These are phyloP conservation scores for Trichoderma harzianum DNA, from an alignment of 2,329 filamentous ascomycete genomes.

Conservation along the genomic window DNA sequence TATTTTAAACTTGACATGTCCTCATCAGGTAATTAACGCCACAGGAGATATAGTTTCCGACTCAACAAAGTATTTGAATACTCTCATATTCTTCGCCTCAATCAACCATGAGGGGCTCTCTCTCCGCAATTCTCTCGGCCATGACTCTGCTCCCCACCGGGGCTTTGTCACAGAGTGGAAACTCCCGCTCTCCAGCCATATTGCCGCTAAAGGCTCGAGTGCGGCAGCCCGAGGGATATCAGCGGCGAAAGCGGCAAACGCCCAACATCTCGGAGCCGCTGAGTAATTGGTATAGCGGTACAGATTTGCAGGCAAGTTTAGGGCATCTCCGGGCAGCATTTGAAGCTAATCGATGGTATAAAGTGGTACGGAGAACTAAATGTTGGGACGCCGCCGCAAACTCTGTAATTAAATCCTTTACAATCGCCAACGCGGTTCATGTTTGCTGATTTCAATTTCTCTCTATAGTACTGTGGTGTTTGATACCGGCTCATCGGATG, in stretches of 20 bases:
- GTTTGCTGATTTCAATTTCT: background rate
- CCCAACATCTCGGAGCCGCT: background rate
- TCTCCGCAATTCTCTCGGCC: background rate
- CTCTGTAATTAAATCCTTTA: background rate
- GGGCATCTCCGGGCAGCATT: background rate
- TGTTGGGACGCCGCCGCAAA: background rate
- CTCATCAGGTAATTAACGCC: background rate
- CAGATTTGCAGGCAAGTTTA: background rate
- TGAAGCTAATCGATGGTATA: background rate
- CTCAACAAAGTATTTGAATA: background rate
- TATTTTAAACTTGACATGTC: background rate
- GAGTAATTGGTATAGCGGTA: background rate
- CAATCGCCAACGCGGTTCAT: background rate
- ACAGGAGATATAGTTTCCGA: background rate
- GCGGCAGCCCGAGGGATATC: background rate
- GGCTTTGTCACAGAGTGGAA: background rate
- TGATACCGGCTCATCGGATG: background rate
- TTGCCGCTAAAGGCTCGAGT: background rate
- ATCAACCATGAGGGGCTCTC: background rate
- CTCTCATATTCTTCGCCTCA: background rate
- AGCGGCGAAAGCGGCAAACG: conserved; percentile 13
- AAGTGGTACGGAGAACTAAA: background rate
- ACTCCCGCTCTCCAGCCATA: background rate
- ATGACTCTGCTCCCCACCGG: background rate
- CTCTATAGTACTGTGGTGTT: background rate